Evolutionary conservation across 306 rosid species (phyloP).

Genomic region (Morella rubra): DNA sequence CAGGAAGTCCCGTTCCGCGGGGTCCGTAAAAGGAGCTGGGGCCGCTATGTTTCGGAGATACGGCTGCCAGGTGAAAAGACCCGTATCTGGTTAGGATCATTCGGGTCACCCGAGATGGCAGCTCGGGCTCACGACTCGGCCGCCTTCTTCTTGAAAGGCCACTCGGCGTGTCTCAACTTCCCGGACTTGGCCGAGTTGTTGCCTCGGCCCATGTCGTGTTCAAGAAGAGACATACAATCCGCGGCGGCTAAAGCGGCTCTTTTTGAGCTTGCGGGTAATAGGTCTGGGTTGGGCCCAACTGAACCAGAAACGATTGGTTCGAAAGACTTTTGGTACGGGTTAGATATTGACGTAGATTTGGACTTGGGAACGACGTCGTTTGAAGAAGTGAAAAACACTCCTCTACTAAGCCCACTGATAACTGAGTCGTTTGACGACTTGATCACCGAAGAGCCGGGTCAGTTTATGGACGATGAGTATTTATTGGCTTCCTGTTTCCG

Average conservation of each 20-base stretch:
- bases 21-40: constrained; percentile 54
- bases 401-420: background rate
- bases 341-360: background rate
- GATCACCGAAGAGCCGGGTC: background rate
- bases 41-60: constrained; percentile 55
- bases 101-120: constrained; percentile 48
- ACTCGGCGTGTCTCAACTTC: constrained; percentile 46
- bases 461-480: background rate
- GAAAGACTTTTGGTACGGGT: background rate
- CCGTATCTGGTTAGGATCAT: constrained; percentile 54
- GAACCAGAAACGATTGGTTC: background rate
- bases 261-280: background rate
- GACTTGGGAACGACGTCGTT: constrained; percentile 9
- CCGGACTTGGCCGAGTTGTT: constrained; percentile 36
- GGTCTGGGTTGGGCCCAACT: background rate
- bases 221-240: constrained; percentile 45
- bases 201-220: constrained; percentile 44
- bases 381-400: constrained; percentile 18
- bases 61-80: constrained; percentile 46
- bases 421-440: background rate
- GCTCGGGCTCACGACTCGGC: constrained; percentile 60
- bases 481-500: background rate
- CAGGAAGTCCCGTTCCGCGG: constrained; percentile 28
- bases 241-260: constrained; percentile 56
- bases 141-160: constrained; percentile 47